phyloP scores from a whole-genome alignment of 2,329 filamentous ascomycete genomes.

The Microdochium paspali region DNA sequence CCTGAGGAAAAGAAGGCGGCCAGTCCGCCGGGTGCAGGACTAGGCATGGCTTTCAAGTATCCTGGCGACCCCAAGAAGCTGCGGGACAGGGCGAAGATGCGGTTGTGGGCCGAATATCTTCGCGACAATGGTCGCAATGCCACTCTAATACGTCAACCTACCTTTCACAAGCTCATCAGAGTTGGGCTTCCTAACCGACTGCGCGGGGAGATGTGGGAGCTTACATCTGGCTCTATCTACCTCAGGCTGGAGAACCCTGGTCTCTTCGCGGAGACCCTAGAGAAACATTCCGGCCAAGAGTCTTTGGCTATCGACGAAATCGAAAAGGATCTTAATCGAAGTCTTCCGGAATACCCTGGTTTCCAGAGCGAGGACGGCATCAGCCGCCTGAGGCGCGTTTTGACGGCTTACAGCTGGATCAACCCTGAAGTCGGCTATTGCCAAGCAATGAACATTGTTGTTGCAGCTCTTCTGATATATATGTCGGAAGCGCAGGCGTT shows the following conservation, averaged over 20 bases:
- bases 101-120: slow-evolving; percentile 93
- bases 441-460: slow-evolving; percentile 99
- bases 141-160: slow-evolving; percentile 87
- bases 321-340: slow-evolving; percentile 94
- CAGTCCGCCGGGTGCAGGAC: slow-evolving; percentile 77
- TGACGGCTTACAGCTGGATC: slow-evolving; percentile 96
- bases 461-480: slow-evolving; percentile 95
- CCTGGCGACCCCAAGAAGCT: slow-evolving; percentile 92
- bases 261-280: slow-evolving; percentile 73
- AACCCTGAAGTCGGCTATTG: slow-evolving; percentile 96
- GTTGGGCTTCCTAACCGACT: slow-evolving; percentile 91
- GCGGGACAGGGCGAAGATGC: slow-evolving; percentile 92
- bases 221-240: slow-evolving; percentile 86
- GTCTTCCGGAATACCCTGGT: slow-evolving; percentile 91
- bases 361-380: slow-evolving; percentile 97
- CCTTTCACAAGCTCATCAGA: slow-evolving; percentile 93
- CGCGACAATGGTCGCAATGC: slow-evolving; percentile 90
- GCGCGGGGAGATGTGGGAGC: slow-evolving; percentile 90
- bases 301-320: slow-evolving; percentile 98
- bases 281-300: slow-evolving; percentile 74
- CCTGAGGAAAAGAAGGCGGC: slow-evolving; percentile 52
- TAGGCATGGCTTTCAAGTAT: slow-evolving; percentile 89
- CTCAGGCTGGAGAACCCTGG: slow-evolving; percentile 78
- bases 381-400: slow-evolving; percentile 73
- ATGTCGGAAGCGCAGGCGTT: slow-evolving; percentile 96